Base-by-base conservation (phyloP, 208 protist genomes). In the Trypanosoma congolense region DNA sequence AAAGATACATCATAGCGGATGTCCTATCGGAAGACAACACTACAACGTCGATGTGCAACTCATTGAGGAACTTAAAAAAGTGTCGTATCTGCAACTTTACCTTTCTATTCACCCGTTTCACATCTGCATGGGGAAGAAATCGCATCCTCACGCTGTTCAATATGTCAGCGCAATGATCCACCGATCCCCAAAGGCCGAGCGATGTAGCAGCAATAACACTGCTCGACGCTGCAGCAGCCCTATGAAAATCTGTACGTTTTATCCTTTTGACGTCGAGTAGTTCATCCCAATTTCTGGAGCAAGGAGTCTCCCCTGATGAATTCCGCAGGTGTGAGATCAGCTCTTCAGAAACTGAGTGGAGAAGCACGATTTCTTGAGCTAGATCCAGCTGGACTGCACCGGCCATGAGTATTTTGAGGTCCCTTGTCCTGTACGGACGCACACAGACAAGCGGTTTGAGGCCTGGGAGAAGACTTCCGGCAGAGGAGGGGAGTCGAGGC, bases 161-260 rank as follows among this genome's bases (percentile, higher is more conserved):
- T 28, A 92, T 48, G 24, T 83, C 84, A 45, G 83, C 82, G 65
- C 74, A 65, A 19, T 73, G 73, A 24, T 66, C 38, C 2, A 77
- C 67, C 16, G 64, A 82, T 29, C 67, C 64, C 71, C 78, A 88
- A 18, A 92, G 64, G 9, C 67, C 44, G 28, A 88, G 57, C 35
- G 75, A 77, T 19, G 84, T 28, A 16, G 80, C 80, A 25, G 83
- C 56, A 31, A 82, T 38, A 35, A 87, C 44, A 47, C 65, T 86
- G 29, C 86, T 73, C 48, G 77, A 80, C 1, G 58, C 56, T 9
- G 80, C 42, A 29, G 75, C 18, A 0, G 65, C 55, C 31, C 65
- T 67, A 28, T 33, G 33, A 48, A 91, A 77, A 57, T 87, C 72
- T 0, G 62, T 31, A 16, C 70, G 53, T 33, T 72, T 56, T 4